Evolutionary conservation across 345 rosid species (phyloP), one percentile per base, ranked within the genome.

Genomic region (Dipteronia sinensis): DNA sequence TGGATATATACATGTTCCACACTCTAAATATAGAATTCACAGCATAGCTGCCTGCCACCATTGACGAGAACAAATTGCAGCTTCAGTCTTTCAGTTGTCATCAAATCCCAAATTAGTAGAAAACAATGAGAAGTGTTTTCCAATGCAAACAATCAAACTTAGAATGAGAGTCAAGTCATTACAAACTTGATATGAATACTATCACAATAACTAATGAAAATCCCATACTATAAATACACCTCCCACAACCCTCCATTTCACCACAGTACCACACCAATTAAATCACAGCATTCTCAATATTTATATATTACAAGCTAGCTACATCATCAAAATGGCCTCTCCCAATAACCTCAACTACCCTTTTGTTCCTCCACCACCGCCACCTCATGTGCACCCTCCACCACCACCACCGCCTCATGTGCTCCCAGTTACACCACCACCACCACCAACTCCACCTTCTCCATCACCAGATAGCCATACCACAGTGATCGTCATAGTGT

Each of bases 131-230:
- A 74, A 87, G 94, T 90, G 90, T 83, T 84, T 89, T 88, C 73
- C 79, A 91, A 85, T 88, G 80, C 93, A 89, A 88, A 88, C 90
- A 89, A 88, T 67, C 75, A 51, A 19, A 71, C 89, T 88, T 92
- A 75, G 90, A 68, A 78, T 84, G 84, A 64, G 87, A 81, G 84
- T 63, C 83, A 92, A 88, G 94, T 87, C 83, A 83, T 77, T 65
- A 25, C 29, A 79, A 84, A 77, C 91, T 87, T 86, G 65, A 67
- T 69, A 47, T 76, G 71, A 73, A 77, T 84, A 58, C 68, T 75
- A 49, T 9, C 31, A 34, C 46, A 38, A 58, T 58, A 80, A 1
- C 63, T 29, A 51, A 75, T 22, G 7, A 42, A 72, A 22, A 76
- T 42, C 69, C 42, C 17, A 46, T 73, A 59, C 73, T 89, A 89